Percentiles rank a stretch among this genome's conserved stretches.
Conservation (phyloP, 106 monocot species). For the Phalaenopsis equestris region DNA sequence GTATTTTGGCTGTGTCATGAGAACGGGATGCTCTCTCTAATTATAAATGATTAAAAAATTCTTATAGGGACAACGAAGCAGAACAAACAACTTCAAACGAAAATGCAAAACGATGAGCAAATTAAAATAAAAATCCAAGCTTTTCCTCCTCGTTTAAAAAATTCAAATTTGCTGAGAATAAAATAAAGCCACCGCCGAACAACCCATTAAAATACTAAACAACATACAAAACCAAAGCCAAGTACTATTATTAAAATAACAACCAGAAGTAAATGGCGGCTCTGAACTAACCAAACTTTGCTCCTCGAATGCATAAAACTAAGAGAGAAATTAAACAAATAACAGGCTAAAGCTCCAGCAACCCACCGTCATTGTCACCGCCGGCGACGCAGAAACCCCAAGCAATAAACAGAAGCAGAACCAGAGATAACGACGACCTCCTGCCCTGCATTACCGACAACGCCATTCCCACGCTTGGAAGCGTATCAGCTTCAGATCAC, state of each 20-base stretch:
- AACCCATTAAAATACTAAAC: neutral
- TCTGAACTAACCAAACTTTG: neutral
- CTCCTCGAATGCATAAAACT: neutral
- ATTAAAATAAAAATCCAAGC: no score
- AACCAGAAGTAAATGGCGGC: neutral
- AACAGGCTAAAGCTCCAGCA: neutral
- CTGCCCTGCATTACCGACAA: neutral
- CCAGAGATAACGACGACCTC: neutral
- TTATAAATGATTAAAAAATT: no score
- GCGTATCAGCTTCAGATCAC: neutral
- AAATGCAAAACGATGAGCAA: no score
- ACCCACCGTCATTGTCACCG: neutral
- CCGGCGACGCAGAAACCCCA: neutral
- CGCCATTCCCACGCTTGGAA: neutral
- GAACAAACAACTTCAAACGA: neutral
- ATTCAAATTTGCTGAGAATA: neutral
- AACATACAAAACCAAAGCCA: neutral
- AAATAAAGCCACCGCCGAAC: neutral
- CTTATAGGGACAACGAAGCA: neutral
- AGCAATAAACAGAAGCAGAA: neutral
- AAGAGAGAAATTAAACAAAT: neutral
- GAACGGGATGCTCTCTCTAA: no score
- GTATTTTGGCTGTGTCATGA: no score
- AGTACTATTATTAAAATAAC: neutral
- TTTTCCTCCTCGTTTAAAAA: neutral